Base-by-base conservation (phyloP, 2,329 filamentous ascomycete genomes). In the Capronia americana region DNA sequence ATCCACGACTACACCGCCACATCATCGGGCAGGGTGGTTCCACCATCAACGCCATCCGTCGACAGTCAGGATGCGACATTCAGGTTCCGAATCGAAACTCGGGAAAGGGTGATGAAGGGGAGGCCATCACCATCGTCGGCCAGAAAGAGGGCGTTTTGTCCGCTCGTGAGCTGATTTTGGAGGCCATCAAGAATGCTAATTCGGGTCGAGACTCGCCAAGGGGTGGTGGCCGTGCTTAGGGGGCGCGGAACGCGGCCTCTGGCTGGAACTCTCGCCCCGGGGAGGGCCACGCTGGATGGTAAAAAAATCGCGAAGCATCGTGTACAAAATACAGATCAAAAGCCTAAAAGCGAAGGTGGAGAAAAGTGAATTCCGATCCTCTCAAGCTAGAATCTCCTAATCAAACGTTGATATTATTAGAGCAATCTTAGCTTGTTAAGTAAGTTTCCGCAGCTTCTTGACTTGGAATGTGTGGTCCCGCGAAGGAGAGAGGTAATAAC, bases 31-130 rank as follows among this genome's bases (percentile, higher is more conserved):
- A 90, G 70, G 91, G 90, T 66, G 95, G 95, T 66, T 91, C 88
- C 78, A 94, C 94, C 79, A 96, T 99, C 78, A 97, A 97, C 80
- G 83, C 88, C 50, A 97, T 99, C 77, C 89, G 95, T 73, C 92
- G 92, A 82, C 88, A 95, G 83, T 97, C 93, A 59, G 92, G 91
- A 63, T 97, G 93, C 80, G 93, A 91, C 81, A 96, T 99, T 77
- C 93, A 93, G 71, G 94, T 99, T 48, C 95, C 95, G 24, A 89
- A 92, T 71, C 90, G 92, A 74, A 91, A 96, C 78, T 83, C 83
- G 44, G 83, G 82, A 54, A 83, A 81, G 70, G 85, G 86, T 57
- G 70, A 69, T 24, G 80, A 82, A 72, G 85, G 84, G 24, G 93
- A 97, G 79, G 92, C 94, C 3, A 97, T 99, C 76, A 92, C 97